Evolutionary conservation across 768 basidiomycete genomes (phyloP).

Genomic region (Mrakia gelida): DNA sequence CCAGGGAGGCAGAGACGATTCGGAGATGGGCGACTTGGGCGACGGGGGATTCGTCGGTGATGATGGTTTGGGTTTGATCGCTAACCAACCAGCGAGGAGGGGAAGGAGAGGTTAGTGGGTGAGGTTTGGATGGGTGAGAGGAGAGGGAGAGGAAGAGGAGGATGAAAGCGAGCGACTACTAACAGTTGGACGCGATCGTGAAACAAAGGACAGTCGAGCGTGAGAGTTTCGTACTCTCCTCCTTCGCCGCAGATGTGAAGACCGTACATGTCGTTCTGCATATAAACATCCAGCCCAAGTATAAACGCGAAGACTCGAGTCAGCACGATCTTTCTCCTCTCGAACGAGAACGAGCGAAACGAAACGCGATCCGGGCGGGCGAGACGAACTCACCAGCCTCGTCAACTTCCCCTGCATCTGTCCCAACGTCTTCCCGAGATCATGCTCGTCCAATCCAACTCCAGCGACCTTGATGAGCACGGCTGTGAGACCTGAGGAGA

Average conservation of each 20-base stretch:
- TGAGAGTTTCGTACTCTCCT: conserved; percentile 94
- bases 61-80: conserved; percentile 62
- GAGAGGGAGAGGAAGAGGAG: not conserved
- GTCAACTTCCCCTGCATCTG: conserved; percentile 69
- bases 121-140: not conserved
- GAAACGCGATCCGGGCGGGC: not conserved
- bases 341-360: not conserved
- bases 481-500: conserved; percentile 68
- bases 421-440: conserved; percentile 71
- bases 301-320: not conserved
- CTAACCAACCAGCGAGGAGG: conserved; percentile 35
- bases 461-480: conserved; percentile 94
- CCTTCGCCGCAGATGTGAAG: conserved; percentile 96
- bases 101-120: not conserved
- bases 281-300: not conserved
- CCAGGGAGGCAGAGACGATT: conserved; percentile 64
- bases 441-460: conserved; percentile 70
- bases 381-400: conserved; percentile 57
- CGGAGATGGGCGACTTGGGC: conserved; percentile 88
- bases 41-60: conserved; percentile 57
- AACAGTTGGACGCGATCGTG: conserved; percentile 68
- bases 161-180: conserved; percentile 42
- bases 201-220: conserved; percentile 84
- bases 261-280: conserved; percentile 72
- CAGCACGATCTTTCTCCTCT: not conserved